These are phyloP conservation scores for Eucalyptus guilfoylei DNA, from an alignment of 345 rosid genomes.

Conservation along the genomic window DNA sequence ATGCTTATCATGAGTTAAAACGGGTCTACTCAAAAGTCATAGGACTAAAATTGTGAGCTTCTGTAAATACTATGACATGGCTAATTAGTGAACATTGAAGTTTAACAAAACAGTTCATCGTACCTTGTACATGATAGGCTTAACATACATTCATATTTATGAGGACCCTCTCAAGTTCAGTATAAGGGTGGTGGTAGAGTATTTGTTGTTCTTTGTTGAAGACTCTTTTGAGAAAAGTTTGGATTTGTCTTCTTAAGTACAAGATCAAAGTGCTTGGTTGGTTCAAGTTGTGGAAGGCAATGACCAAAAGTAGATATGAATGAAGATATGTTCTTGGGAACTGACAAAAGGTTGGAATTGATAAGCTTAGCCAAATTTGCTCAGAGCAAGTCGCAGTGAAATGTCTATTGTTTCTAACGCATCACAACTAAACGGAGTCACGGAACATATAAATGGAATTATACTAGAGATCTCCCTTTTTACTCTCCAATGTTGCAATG, in stretches of 20 bases:
- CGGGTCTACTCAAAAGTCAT: fast-evolving
- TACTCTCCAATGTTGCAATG: background rate
- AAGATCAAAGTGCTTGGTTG: background rate
- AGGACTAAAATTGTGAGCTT: background rate
- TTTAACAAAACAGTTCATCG: background rate
- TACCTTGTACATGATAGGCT: background rate
- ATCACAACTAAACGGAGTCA: background rate
- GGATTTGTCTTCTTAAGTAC: background rate
- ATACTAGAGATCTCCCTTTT: background rate
- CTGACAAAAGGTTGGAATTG: background rate
- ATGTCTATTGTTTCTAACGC: background rate
- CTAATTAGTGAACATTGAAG: background rate
- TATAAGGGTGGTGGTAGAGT: background rate
- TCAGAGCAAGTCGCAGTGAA: background rate
- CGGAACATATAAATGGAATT: background rate
- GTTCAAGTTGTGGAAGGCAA: background rate
- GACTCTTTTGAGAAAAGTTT: background rate
- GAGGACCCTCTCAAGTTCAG: background rate
- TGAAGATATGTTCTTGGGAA: background rate
- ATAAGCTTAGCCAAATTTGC: background rate
- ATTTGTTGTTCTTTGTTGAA: background rate
- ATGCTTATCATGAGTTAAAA: background rate
- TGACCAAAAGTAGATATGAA: background rate
- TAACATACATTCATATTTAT: background rate
- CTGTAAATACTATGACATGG: fast-evolving